Conservation (phyloP, 2,329 filamentous ascomycete species). For the Aspergillus glaucus region DNA sequence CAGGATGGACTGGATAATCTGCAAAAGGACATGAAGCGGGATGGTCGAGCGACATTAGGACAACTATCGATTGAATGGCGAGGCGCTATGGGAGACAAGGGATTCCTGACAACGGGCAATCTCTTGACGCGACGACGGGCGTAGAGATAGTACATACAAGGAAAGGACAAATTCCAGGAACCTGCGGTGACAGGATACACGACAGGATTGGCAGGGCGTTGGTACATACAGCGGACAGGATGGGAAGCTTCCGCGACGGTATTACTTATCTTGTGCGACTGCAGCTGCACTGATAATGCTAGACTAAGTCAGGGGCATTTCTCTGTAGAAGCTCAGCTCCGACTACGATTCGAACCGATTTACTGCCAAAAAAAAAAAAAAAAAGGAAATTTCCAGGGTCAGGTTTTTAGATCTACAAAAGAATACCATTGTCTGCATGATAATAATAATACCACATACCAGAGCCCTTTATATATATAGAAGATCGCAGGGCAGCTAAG, state of each 20-base stretch:
- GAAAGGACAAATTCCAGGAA: background rate
- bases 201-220: constrained; percentile 2
- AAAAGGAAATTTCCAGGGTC: too few species aligned
- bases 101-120: constrained; percentile 81
- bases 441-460: background rate
- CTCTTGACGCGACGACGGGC: constrained; percentile 46
- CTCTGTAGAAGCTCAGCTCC: too few species aligned
- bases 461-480: too few species aligned
- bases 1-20: constrained; percentile 46
- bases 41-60: constrained; percentile 61
- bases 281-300: background rate
- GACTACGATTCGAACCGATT: too few species aligned
- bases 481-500: too few species aligned
- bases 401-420: too few species aligned
- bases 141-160: constrained; percentile 16
- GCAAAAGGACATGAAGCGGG: constrained; percentile 43
- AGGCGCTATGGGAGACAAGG: constrained; percentile 80
- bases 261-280: background rate
- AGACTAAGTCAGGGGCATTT: background rate
- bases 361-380: too few species aligned
- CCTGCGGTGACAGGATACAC: background rate
- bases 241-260: background rate
- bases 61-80: constrained; percentile 83
- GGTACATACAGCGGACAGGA: constrained; percentile 6
- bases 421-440: background rate